Base-by-base conservation (phyloP, 257 asterid genomes). In the Petunia axillaris region DNA sequence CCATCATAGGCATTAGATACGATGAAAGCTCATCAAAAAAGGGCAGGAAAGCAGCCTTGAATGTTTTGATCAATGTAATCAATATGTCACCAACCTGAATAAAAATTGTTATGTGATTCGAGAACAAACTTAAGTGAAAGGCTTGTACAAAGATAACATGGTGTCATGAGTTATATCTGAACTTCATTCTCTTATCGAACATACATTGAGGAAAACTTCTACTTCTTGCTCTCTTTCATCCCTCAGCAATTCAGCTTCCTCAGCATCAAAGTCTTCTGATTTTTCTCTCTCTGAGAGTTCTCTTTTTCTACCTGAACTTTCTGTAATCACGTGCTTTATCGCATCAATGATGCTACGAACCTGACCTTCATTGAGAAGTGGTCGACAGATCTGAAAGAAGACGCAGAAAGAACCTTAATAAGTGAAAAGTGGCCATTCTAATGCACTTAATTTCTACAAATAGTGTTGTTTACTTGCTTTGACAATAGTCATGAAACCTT, bases 151-250 rank as follows among this genome's bases (percentile, higher is more conserved):
- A 25, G 25, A 25, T 25, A 25, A 25, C 25, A 25, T 25, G 25
- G 25, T 25, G 25, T 25, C 25, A 25, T 25, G 25, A 25, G 25
- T 25, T 25, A 25, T 25, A 25, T 25, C 25, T 25, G 25, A 25
- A 25, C 25, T 25, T 25, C 25, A 25, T 25, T 25, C 25, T 39
- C 11, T 41, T 5, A 76, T 36, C 78, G 55, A 66, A 86, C 93
- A 67, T 77, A 93, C 98, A 90, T 94, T 97, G 78, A 91, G 97
- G 86, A 94, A 94, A 68, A 94, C 98, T 86, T 91, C 97, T 87
- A 93, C 98, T 85, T 94, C 98, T 86, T 91, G 98, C 88, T 94
- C 98, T 60, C 93, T 91, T 89, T 94, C 98, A 90, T 93, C 98
- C 83, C 83, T 91, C 50, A 94, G 96, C 83, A 93, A 80, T 90